A percentile compares a stretch with the other conserved stretches of the same genome.
Evolutionary conservation across 2,329 filamentous ascomycete species (phyloP).

Genomic region (Parascedosporium putredinis): DNA sequence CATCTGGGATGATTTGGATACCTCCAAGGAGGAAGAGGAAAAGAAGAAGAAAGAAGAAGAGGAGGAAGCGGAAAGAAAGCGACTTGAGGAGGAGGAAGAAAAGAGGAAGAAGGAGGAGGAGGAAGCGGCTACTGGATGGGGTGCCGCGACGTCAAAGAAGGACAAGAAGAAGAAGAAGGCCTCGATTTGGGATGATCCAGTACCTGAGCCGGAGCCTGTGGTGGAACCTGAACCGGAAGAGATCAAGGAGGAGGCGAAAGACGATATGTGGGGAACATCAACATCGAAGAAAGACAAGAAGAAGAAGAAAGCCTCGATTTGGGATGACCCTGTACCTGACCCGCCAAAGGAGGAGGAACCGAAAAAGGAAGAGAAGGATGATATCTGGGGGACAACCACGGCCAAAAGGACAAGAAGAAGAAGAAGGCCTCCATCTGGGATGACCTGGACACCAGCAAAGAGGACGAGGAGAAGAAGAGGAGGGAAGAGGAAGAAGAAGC

Average conservation of each 20-base stretch:
- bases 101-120: slow-evolving; percentile 7
- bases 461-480: neutral
- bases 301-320: slow-evolving; percentile 20
- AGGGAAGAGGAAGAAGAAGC: neutral
- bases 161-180: slow-evolving; percentile 15
- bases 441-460: neutral
- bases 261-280: slow-evolving; percentile 13
- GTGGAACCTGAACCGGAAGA: slow-evolving; percentile 9
- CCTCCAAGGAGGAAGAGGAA: neutral
- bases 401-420: slow-evolving; percentile 19
- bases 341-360: slow-evolving; percentile 12
- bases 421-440: slow-evolving; percentile 13
- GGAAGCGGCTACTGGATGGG: slow-evolving; percentile 14
- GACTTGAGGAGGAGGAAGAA: neutral
- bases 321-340: slow-evolving; percentile 12
- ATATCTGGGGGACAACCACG: slow-evolving; percentile 12
- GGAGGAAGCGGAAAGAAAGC: neutral
- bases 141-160: slow-evolving; percentile 20
- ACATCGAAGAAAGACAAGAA: slow-evolving; percentile 20
- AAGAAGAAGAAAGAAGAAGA: neutral
- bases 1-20: slow-evolving; percentile 4
- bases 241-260: slow-evolving; percentile 11
- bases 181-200: slow-evolving; percentile 13
- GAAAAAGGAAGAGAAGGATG: neutral
- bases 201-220: slow-evolving; percentile 17